Conservation (phyloP, 257 asterid genomes). For the Anisodus tanguticus region DNA sequence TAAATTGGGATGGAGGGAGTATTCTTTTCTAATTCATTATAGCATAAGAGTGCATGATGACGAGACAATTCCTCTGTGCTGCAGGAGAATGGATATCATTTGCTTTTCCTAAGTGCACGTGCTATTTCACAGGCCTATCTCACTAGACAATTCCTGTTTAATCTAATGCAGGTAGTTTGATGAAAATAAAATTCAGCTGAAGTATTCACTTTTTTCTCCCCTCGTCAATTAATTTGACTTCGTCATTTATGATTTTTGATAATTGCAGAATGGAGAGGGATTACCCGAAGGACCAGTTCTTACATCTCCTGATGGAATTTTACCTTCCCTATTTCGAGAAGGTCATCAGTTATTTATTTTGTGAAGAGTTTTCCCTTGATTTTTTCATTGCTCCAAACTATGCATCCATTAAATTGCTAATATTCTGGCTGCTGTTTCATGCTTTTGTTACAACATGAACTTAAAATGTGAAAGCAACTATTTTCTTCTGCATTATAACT, state of each 20-base stretch:
- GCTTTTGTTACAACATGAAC: too few relatives aligned
- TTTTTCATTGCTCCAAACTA: not conserved
- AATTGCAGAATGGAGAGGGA: constrained; percentile 80
- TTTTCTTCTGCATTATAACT: not conserved
- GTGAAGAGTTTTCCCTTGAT: constrained; percentile 16
- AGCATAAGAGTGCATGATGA: not conserved
- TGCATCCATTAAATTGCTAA: constrained; percentile 13
- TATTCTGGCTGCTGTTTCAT: not conserved
- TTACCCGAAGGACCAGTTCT: constrained; percentile 98
- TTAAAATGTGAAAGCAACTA: too few relatives aligned
- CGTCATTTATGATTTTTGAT: not conserved
- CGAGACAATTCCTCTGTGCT: constrained; percentile 34
- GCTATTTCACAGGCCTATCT: constrained; percentile 87
- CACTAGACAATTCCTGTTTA: constrained; percentile 80
- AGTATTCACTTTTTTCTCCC: not conserved
- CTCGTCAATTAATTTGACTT: not conserved
- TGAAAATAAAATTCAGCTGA: constrained; percentile 12
- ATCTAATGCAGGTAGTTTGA: constrained; percentile 78
- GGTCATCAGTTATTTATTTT: constrained; percentile 49
- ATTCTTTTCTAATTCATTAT: not conserved
- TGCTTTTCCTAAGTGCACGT: constrained; percentile 96
- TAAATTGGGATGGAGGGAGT: constrained; percentile 1
- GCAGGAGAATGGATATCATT: constrained; percentile 96
- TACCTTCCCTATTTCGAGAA: constrained; percentile 96
- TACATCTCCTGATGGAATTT: constrained; percentile 97